Conservation (phyloP, 2,329 filamentous ascomycete species). For the Cytospora piceicola region DNA sequence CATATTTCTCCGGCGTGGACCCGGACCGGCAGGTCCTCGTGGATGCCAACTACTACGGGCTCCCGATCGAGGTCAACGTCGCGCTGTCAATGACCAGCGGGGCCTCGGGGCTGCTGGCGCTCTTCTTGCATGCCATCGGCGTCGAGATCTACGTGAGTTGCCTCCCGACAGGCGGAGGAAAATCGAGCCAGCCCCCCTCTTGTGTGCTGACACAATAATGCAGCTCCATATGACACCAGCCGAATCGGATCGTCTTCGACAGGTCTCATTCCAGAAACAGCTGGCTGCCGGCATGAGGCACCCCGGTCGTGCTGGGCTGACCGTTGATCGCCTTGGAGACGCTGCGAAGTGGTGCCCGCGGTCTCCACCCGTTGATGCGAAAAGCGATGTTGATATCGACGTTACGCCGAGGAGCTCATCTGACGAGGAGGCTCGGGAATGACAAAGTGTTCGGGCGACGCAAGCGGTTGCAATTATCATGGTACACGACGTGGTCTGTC, state of each 20-base stretch:
- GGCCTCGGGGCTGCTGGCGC: constrained; percentile 55
- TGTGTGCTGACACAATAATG: constrained; percentile 4
- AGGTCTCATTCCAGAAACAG: constrained; percentile 61
- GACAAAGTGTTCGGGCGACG: neutral
- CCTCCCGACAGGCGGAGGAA: neutral
- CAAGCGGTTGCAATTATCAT: neutral
- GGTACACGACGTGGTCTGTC: neutral
- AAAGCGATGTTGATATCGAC: neutral
- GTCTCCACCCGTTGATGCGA: constrained; percentile 10
- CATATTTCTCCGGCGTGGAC: constrained; percentile 41
- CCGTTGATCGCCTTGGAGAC: constrained; percentile 47
- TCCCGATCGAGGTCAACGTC: constrained; percentile 43
- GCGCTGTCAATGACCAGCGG: constrained; percentile 55
- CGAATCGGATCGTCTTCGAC: constrained; percentile 57
- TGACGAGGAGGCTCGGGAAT: neutral
- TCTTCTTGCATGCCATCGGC: constrained; percentile 54
- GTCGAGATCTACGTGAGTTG: constrained; percentile 52
- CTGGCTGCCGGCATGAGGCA: constrained; percentile 55
- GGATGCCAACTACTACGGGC: constrained; percentile 40
- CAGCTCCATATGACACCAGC: constrained; percentile 57
- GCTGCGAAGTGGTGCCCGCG: constrained; percentile 34
- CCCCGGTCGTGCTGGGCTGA: constrained; percentile 53
- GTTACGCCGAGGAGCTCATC: neutral
- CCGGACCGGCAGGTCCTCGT: constrained; percentile 38
- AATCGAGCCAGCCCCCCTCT: neutral